phyloP scores from a whole-genome alignment of 225 moss, liverwort and hornwort genomes.

The Anthoceros angustus region DNA sequence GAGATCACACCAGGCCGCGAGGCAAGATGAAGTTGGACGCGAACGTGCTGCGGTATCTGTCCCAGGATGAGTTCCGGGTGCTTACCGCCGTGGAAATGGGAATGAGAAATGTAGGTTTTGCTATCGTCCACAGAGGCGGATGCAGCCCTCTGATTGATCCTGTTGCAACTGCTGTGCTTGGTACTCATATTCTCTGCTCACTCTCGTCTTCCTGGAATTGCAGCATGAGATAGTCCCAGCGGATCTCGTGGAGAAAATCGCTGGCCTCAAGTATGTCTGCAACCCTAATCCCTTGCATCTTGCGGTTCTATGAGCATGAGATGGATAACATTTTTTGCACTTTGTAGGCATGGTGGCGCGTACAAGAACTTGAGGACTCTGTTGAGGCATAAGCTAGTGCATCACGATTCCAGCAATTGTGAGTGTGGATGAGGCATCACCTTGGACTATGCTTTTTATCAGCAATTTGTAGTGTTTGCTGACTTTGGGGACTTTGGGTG shows the following conservation, averaged over 20 bases:
- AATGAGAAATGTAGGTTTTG: slow-evolving; percentile 76
- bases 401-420: slow-evolving; percentile 97
- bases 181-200: no score
- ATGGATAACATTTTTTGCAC: background rate
- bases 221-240: slow-evolving; percentile 97
- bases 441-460: no score
- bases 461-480: no score
- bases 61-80: slow-evolving; percentile 85
- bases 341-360: slow-evolving; percentile 79
- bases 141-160: background rate
- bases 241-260: slow-evolving; percentile 95
- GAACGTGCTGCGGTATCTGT: slow-evolving; percentile 77
- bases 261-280: slow-evolving; percentile 57
- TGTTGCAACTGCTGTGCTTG: background rate
- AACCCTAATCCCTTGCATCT: background rate
- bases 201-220: slow-evolving; percentile 3
- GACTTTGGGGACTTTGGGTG: background rate
- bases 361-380: slow-evolving; percentile 95
- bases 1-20: background rate
- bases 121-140: background rate
- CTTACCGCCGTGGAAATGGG: slow-evolving; percentile 93
- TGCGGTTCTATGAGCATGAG: background rate
- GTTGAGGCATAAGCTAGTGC: slow-evolving; percentile 76
- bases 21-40: slow-evolving; percentile 79
- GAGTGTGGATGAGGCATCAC: slow-evolving; percentile 8